phyloP scores from a whole-genome alignment of 805 yeast species.

The Hanseniaspora meyeri region DNA sequence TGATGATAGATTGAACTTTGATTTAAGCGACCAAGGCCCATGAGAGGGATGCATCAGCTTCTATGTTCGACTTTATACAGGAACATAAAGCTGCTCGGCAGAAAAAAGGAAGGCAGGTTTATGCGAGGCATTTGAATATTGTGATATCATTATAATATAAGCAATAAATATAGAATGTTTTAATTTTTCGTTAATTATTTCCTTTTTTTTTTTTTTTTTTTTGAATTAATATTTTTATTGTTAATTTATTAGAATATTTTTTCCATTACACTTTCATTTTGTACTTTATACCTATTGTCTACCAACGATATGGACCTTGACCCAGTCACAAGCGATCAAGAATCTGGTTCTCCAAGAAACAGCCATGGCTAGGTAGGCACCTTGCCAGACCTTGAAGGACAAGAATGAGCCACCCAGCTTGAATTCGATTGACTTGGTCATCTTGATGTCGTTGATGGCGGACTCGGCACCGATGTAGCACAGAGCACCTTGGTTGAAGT shows the following conservation, averaged over 20 bases:
- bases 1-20: not conserved
- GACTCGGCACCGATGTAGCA: slow-evolving; percentile 89
- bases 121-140: no score
- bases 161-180: not conserved
- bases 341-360: slow-evolving; percentile 79
- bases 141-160: no score
- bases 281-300: slow-evolving; percentile 48
- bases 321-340: slow-evolving; percentile 79
- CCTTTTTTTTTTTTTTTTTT: no score
- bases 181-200: no score
- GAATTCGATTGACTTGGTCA: slow-evolving; percentile 43
- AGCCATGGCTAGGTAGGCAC: slow-evolving; percentile 87
- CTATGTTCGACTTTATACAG: no score
- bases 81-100: no score
- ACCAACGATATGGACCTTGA: slow-evolving; percentile 75
- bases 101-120: no score
- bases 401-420: slow-evolving; percentile 65
- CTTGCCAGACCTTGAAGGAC: slow-evolving; percentile 89
- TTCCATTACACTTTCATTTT: not conserved
- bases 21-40: not conserved
- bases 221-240: not conserved
- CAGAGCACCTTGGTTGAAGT: slow-evolving; percentile 81
- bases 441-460: slow-evolving; percentile 75
- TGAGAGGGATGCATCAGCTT: not conserved
- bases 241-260: not conserved